phyloP scores from a whole-genome alignment of 164 flowering plant genomes.

The Houttuynia cordata region DNA sequence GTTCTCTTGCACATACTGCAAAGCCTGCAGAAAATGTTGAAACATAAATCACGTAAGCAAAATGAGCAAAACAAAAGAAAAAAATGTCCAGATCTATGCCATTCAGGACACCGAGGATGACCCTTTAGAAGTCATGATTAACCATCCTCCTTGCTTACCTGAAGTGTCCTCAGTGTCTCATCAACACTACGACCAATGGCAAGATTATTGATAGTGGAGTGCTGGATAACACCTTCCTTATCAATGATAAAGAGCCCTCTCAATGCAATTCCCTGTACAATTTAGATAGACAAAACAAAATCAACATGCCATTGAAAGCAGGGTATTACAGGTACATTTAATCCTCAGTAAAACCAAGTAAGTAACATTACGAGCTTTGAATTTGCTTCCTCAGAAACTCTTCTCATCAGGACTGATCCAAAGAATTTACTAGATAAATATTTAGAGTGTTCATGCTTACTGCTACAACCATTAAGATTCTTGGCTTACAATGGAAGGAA shows the following conservation, averaged over 20 bases:
- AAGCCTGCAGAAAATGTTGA: slow-evolving; percentile 44
- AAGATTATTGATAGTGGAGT: slow-evolving; percentile 96
- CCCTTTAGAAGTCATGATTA: too few species aligned
- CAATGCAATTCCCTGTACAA: slow-evolving; percentile 79
- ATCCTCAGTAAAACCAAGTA: neutral
- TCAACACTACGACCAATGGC: slow-evolving; percentile 97
- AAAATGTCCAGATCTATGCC: too few species aligned
- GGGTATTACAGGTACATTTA: neutral
- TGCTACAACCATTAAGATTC: neutral
- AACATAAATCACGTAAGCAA: neutral
- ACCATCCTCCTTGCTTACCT: slow-evolving; percentile 29
- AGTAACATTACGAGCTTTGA: neutral
- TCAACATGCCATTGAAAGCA: neutral
- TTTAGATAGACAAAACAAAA: neutral
- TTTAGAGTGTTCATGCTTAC: neutral
- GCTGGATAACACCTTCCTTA: slow-evolving; percentile 97
- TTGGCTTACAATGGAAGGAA: neutral
- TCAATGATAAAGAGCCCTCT: slow-evolving; percentile 96
- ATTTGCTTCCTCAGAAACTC: neutral
- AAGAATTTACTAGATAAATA: neutral
- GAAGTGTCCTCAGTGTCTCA: slow-evolving; percentile 93
- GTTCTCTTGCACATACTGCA: slow-evolving; percentile 95
- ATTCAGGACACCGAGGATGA: too few species aligned
- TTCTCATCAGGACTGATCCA: neutral
- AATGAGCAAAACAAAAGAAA: too few species aligned